Percentiles rank a stretch among this genome's conserved stretches.
phyloP scores from a whole-genome alignment of 495 filamentous ascomycete species.

The Xylaria flabelliformis region DNA sequence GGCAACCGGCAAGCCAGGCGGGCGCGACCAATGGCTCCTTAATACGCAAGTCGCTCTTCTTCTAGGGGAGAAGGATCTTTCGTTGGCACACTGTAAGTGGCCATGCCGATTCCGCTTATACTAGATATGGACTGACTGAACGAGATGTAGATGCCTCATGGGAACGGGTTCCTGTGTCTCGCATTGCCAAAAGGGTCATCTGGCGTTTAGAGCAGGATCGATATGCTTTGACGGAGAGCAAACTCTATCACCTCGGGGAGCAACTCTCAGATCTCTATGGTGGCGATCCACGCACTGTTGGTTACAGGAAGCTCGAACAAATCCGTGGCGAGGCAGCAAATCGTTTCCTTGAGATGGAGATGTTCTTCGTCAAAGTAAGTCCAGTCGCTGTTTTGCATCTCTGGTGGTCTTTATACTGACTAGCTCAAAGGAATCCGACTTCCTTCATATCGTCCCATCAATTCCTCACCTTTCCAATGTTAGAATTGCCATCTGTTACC shows the following conservation, averaged over 20 bases:
- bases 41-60: constrained; percentile 78
- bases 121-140: constrained; percentile 24
- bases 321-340: constrained; percentile 53
- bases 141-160: constrained; percentile 66
- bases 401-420: constrained; percentile 35
- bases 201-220: constrained; percentile 57
- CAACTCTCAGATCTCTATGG: constrained; percentile 52
- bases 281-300: constrained; percentile 46
- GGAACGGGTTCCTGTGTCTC: constrained; percentile 60
- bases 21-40: constrained; percentile 74
- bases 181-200: constrained; percentile 53
- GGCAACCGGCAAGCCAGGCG: constrained; percentile 51
- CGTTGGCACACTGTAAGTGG: constrained; percentile 72
- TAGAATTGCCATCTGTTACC: constrained; percentile 59
- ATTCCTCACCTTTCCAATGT: constrained; percentile 71
- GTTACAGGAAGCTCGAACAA: constrained; percentile 44
- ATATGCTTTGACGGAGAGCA: constrained; percentile 54
- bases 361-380: constrained; percentile 80
- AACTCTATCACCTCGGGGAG: constrained; percentile 52
- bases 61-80: constrained; percentile 76
- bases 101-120: neutral
- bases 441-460: constrained; percentile 73
- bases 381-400: neutral
- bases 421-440: constrained; percentile 66
- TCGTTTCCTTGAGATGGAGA: constrained; percentile 60